Evolutionary conservation across 164 flowering plant genomes (phyloP), one percentile per base, ranked within the genome.

Genomic region (Sedum album): DNA sequence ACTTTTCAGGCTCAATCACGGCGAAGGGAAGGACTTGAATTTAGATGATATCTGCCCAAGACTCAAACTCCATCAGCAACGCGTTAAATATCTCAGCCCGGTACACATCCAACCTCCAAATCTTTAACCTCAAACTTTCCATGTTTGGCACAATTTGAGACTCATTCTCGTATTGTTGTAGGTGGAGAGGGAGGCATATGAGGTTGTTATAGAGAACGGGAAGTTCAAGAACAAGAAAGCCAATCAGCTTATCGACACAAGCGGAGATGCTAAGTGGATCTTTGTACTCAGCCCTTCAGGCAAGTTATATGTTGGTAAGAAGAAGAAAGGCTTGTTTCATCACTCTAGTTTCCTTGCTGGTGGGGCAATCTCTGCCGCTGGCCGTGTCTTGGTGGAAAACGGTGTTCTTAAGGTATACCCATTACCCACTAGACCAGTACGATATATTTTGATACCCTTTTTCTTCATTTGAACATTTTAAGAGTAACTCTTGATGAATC

Each of bases 21-120:
- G 62, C 6, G 62, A 57, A 57, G 62, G 62, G 33, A 57, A 57
- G 62, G 62, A 57, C 33, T 57, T 57, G 62, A 57, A 57, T 28
- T 6, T 57, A 30, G 62, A 57, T 57, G 62, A 57, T 26, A 57
- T 30, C 18, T 57, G 62, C 31, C 33, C 62, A 6, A 13, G 62
- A 14, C 4, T 28, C 35, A 57, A 57, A 28, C 62, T 57, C 18
- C 62, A 57, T 14, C 35, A 9, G 62, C 35, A 57, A 28, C 62
- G 62, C 5, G 62, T 57, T 57, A 57, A 30, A 57, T 57, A 57
- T 7, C 62, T 57, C n/a, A 26, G 62, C 31, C 62, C 62, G 62
- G 62, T 57, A 57, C 17, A 57, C 18, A 26, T 14, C 20, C 62
- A 26, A 26, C 60, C 60, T 55, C 33, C 11, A 18, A 11, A 26